Conservation (phyloP, 805 yeast species). For the Yarrowia keelungensis region DNA sequence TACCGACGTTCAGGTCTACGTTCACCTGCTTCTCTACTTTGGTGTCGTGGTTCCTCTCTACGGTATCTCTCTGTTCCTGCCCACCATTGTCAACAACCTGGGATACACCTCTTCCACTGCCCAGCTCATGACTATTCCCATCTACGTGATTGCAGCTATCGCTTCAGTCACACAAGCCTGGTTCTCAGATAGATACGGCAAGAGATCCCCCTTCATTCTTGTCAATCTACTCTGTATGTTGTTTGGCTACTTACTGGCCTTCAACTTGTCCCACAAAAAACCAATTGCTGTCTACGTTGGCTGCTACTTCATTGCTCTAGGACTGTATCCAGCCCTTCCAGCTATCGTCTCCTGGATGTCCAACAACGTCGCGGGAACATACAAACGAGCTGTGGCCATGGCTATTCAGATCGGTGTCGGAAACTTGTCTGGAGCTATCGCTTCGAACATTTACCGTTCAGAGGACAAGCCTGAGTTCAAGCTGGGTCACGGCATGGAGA, state of each 20-base stretch:
- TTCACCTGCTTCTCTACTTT: constrained; percentile 60
- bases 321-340: constrained; percentile 67
- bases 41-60: constrained; percentile 64
- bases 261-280: constrained; percentile 53
- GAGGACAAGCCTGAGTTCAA: constrained; percentile 61
- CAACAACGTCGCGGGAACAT: constrained; percentile 62
- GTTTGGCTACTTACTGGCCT: constrained; percentile 53
- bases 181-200: constrained; percentile 49
- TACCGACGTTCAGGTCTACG: constrained; percentile 59
- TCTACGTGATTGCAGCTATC: constrained; percentile 52
- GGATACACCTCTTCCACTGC: constrained; percentile 69
- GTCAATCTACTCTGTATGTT: constrained; percentile 47
- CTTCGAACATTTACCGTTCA: constrained; percentile 60
- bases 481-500: constrained; percentile 58
- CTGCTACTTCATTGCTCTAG: constrained; percentile 61
- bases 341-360: constrained; percentile 65
- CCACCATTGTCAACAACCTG: constrained; percentile 59
- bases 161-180: constrained; percentile 42
- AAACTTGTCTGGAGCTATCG: constrained; percentile 67
- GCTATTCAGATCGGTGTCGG: constrained; percentile 68
- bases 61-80: constrained; percentile 66
- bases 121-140: constrained; percentile 57
- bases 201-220: constrained; percentile 46
- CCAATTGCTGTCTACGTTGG: constrained; percentile 56
- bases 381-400: constrained; percentile 61